Conservation (phyloP, 371 early-diverging fungal genomes). For the Actinomucor elegans region DNA sequence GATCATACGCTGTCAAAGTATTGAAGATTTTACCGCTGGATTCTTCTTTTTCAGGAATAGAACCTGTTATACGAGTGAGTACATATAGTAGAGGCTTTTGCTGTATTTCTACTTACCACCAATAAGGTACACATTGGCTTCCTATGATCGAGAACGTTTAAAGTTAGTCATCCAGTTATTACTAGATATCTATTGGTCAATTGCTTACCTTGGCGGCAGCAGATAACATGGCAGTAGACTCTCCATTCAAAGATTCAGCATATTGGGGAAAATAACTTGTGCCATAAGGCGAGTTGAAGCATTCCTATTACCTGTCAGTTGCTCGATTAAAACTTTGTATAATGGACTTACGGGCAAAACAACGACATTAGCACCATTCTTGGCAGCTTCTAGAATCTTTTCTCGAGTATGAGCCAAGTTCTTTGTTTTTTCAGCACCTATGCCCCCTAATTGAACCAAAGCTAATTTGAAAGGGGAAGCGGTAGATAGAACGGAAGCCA, state of each 20-base stretch:
- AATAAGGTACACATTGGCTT: slow-evolving; percentile 76
- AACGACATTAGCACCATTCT: slow-evolving; percentile 79
- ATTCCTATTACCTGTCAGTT: slow-evolving; percentile 57
- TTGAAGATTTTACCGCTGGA: slow-evolving; percentile 74
- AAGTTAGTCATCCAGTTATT: background rate
- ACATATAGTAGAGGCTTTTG: no score
- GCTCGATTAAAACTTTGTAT: background rate
- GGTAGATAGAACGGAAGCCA: slow-evolving; percentile 14
- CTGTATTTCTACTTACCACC: slow-evolving; percentile 58
- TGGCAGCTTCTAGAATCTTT: slow-evolving; percentile 82
- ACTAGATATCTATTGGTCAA: background rate
- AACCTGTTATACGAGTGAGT: slow-evolving; percentile 56
- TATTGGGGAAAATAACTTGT: slow-evolving; percentile 82
- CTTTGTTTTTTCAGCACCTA: slow-evolving; percentile 67
- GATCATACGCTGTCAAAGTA: slow-evolving; percentile 88
- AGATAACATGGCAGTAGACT: slow-evolving; percentile 67
- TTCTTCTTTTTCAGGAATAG: slow-evolving; percentile 83
- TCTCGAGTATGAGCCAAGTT: slow-evolving; percentile 80
- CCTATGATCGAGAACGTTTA: no score
- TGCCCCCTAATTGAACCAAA: slow-evolving; percentile 73
- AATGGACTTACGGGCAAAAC: slow-evolving; percentile 76
- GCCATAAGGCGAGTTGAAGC: slow-evolving; percentile 97
- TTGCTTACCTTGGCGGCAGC: slow-evolving; percentile 72
- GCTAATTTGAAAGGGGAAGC: slow-evolving; percentile 66
- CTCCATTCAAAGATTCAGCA: slow-evolving; percentile 64